Evolutionary conservation across 805 yeast species (phyloP), one percentile per base, ranked within the genome.

Genomic region (Ogataea allantospora): DNA sequence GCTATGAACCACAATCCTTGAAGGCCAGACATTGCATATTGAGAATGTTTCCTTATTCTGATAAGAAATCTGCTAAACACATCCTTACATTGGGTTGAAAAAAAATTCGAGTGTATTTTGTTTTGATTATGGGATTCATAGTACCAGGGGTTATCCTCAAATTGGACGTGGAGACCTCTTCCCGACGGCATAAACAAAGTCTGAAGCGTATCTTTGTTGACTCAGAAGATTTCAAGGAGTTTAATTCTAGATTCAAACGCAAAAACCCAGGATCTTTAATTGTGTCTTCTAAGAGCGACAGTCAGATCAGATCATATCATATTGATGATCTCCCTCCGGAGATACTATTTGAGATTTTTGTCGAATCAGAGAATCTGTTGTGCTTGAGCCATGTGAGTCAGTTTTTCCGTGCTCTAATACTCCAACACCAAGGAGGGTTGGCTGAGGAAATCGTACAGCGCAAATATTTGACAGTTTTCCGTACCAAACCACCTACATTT

Each of bases 311-410:
- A 35, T 14, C 14, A 21, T 18, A 11, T 6, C 33, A 26, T 6
- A n/a, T 38, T 6, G 19, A 20, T 9, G 46, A 48, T n/a, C 37
- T 53, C 6, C 57, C 57, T 1, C 20, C 40, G 2, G 57, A 53
- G 27, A 38, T 53, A 2, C 35, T 53, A 5, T 35, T 46, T 10
- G 37, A 42, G 10, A 48, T 53, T 7, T 36, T 46, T 8, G 34
- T 46, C 3, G 22, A 36, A 6, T 46, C 54, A 1, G 42, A 33
- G 8, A 48, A 50, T 20, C 31, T 51, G 2, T 11, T 18, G 7
- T 33, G 32, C 7, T 20, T 53, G 9, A 12, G 37, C 6, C 10
- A 21, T 6, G 40, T 43, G 1, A 39, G 35, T 31, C 27, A 29
- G n/a, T 33, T 32, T 5, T 41, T 48, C 19, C 24, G 43, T 11